These are phyloP conservation scores for Echeveria elegans DNA, from an alignment of 164 flowering plant species.

Conservation along the genomic window DNA sequence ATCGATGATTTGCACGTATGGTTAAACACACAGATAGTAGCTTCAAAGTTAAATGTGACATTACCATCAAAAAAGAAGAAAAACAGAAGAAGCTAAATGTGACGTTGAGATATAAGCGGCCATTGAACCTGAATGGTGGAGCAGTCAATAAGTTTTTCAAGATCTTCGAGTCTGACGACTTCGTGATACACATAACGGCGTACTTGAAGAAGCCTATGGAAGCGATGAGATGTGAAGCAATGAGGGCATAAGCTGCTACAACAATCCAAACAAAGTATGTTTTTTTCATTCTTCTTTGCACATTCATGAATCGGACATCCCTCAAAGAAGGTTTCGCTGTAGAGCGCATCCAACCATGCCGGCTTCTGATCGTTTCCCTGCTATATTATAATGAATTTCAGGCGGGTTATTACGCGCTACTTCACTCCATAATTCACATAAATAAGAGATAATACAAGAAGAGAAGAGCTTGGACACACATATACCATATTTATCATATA, in stretches of 20 bases:
- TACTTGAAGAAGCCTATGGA: slow-evolving; percentile 71
- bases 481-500: neutral
- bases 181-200: slow-evolving; percentile 88
- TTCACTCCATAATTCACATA: slow-evolving; percentile 1
- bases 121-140: slow-evolving; percentile 19
- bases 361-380: neutral
- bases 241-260: slow-evolving; percentile 85
- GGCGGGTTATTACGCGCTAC: neutral
- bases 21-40: no score
- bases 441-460: neutral
- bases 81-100: no score
- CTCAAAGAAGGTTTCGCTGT: slow-evolving; percentile 57
- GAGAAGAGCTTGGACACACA: neutral
- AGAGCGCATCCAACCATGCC: slow-evolving; percentile 10
- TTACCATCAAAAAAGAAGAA: no score
- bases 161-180: slow-evolving; percentile 78
- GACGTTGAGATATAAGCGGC: neutral
- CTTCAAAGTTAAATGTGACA: neutral
- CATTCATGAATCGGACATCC: slow-evolving; percentile 59
- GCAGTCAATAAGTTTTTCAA: slow-evolving; percentile 82
- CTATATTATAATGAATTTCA: neutral
- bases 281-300: slow-evolving; percentile 87
- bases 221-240: slow-evolving; percentile 64
- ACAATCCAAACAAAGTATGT: slow-evolving; percentile 79
- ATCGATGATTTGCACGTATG: neutral